These are phyloP conservation scores for Juglanconis juglandina DNA, from an alignment of 2,329 filamentous ascomycete species.

Conservation along the genomic window DNA sequence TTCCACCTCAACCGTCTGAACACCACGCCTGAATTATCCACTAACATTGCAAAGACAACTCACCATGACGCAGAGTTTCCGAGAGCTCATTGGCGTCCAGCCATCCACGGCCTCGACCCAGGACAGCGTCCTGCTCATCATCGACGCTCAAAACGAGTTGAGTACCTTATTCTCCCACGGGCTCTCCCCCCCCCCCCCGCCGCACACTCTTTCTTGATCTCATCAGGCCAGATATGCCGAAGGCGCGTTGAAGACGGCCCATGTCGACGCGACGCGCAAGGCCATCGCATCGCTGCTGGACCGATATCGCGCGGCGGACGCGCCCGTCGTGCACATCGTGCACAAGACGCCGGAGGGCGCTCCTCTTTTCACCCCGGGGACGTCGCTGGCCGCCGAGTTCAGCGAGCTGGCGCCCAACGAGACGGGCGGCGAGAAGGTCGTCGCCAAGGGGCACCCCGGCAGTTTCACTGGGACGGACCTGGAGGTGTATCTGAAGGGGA, in stretches of 20 bases:
- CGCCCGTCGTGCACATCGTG: conserved; percentile 56
- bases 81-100: conserved; percentile 50
- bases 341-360: conserved; percentile 58
- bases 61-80: conserved; percentile 28
- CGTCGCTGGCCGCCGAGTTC: conserved; percentile 58
- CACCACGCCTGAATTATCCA: too few species aligned
- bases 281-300: conserved; percentile 55
- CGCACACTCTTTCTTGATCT: too few species aligned
- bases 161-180: neutral
- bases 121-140: conserved; percentile 63
- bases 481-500: conserved; percentile 48
- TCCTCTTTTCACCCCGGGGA: conserved; percentile 63
- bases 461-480: conserved; percentile 61
- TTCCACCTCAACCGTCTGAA: neutral
- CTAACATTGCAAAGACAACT: too few species aligned
- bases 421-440: conserved; percentile 49
- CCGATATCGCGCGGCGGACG: conserved; percentile 54
- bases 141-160: conserved; percentile 69
- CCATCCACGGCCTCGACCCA: conserved; percentile 52
- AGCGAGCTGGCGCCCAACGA: conserved; percentile 49
- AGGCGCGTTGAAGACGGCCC: conserved; percentile 54
- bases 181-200: neutral
- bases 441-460: conserved; percentile 56
- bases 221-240: conserved; percentile 36
- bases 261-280: conserved; percentile 50